Evolutionary conservation across 768 basidiomycete genomes (phyloP), one percentile per base, ranked within the genome.

Genomic region (Saitozyma podzolica): DNA sequence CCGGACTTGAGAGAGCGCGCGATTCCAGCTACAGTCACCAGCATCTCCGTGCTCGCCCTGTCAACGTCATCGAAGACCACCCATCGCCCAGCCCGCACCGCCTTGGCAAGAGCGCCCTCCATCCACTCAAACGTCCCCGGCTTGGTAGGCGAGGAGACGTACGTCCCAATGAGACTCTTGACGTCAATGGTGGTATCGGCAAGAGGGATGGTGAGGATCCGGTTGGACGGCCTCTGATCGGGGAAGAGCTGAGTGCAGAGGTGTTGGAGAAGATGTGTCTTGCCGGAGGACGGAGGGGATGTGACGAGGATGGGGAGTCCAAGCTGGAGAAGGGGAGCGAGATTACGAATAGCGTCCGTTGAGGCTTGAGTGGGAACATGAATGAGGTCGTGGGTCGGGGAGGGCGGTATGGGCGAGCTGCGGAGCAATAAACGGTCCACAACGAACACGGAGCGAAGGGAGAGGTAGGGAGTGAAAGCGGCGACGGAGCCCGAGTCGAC

Each of bases 161-260:
- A 95, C 2, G 92, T 93, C 6, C 96, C 95, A 49, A 99, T 84
- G 6, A 99, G 84, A 0, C 92, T 89, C 20, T 95, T 89, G 40
- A 94, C 89, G 74, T 99, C 95, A 50, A 99, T 84, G 2, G 95
- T 95, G 0, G 93, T 95, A 70, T 98, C 96, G 7, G 92, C 91
- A 29, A 98, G 86, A 70, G 95, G 90, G 62, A 99, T 87, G 0
- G 85, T 87, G 40, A 98, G 84, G 48, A 96, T 84, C 50, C 91
- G 87, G 62, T 88, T 87, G 56, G 80, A 82, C 8, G 80, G 73
- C 17, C 81, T 81, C 11, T 67, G 47, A 0, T 59, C 55, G 0
- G 91, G 88, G 72, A 86, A 83, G 10, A 97, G 78, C 9, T 83
- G 70, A 9, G 83, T 80, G 9, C 91, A 88, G 40, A 98, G 86